These are phyloP conservation scores for Mucor mucedo DNA, from an alignment of 371 early-diverging fungal genomes.

Conservation along the genomic window DNA sequence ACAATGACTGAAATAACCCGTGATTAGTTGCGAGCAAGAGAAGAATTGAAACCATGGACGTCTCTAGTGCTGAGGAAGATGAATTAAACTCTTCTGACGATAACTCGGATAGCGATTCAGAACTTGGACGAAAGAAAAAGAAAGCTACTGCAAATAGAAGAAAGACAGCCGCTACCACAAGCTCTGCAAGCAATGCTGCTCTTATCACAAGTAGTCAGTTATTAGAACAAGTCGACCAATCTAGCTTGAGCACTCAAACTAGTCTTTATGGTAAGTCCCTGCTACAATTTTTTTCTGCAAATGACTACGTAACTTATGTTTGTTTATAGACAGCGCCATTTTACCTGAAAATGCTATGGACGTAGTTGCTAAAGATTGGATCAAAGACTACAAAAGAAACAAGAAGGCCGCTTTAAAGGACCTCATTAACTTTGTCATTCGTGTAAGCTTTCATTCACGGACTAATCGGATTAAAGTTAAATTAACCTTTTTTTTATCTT, in stretches of 20 bases:
- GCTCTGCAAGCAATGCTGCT: conserved; percentile 4
- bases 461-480: neutral
- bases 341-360: conserved; percentile 26
- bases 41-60: conserved; percentile 8
- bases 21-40: conserved; percentile 16
- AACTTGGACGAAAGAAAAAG: conserved; percentile 4
- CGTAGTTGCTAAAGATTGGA: conserved; percentile 33
- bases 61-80: conserved; percentile 32
- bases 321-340: neutral
- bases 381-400: conserved; percentile 29
- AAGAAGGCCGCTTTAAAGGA: conserved; percentile 45
- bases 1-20: too few species aligned
- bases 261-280: conserved; percentile 39
- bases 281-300: neutral
- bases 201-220: conserved; percentile 36
- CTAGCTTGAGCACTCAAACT: conserved; percentile 6
- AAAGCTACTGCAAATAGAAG: conserved; percentile 11
- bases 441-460: conserved; percentile 40
- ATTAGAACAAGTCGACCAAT: conserved; percentile 35
- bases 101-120: conserved; percentile 21
- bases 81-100: conserved; percentile 32
- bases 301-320: neutral
- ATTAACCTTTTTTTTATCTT: too few species aligned
- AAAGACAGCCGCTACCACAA: neutral
- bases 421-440: conserved; percentile 67